Evolutionary conservation across 2,329 filamentous ascomycete genomes (phyloP).

Genomic region (Thelonectria discophora): DNA sequence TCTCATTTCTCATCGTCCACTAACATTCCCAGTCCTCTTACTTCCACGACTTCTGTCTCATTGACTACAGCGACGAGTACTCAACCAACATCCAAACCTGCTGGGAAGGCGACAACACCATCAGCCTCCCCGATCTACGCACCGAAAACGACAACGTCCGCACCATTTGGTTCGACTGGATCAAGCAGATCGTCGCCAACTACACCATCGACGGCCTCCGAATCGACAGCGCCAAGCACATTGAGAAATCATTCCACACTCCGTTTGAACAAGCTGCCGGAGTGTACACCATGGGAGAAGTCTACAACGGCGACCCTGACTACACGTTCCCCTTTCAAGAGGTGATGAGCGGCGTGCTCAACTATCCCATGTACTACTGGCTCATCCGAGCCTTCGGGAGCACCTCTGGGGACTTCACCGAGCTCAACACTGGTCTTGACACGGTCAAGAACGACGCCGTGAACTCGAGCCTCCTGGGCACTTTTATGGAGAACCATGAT

Average conservation of each 20-base stretch:
- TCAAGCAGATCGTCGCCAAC: slow-evolving; percentile 63
- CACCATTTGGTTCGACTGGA: slow-evolving; percentile 65
- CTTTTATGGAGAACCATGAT: slow-evolving; percentile 32
- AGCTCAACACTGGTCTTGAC: slow-evolving; percentile 20
- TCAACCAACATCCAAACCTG: slow-evolving; percentile 27
- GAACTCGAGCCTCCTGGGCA: slow-evolving; percentile 28
- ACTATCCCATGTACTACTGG: slow-evolving; percentile 62
- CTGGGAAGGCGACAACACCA: slow-evolving; percentile 32
- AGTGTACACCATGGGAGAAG: slow-evolving; percentile 69
- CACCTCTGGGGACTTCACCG: slow-evolving; percentile 24
- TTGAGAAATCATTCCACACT: slow-evolving; percentile 66
- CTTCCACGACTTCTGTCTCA: slow-evolving; percentile 29
- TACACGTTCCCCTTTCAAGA: slow-evolving; percentile 63
- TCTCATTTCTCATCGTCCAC: background rate
- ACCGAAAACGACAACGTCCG: slow-evolving; percentile 62
- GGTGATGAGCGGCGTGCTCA: slow-evolving; percentile 66
- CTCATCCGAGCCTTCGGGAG: slow-evolving; percentile 22
- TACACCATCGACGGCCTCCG: slow-evolving; percentile 71
- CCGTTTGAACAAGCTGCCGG: slow-evolving; percentile 62
- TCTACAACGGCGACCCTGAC: slow-evolving; percentile 61
- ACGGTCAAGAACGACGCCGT: slow-evolving; percentile 24
- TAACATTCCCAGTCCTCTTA: slow-evolving; percentile 21
- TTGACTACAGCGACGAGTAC: slow-evolving; percentile 27
- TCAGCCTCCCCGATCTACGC: slow-evolving; percentile 66
- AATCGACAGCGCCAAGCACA: slow-evolving; percentile 70